Percentiles rank a stretch among this genome's conserved stretches.
Conservation (phyloP, 169 alveolate species). For the Plasmodium gonderi region DNA sequence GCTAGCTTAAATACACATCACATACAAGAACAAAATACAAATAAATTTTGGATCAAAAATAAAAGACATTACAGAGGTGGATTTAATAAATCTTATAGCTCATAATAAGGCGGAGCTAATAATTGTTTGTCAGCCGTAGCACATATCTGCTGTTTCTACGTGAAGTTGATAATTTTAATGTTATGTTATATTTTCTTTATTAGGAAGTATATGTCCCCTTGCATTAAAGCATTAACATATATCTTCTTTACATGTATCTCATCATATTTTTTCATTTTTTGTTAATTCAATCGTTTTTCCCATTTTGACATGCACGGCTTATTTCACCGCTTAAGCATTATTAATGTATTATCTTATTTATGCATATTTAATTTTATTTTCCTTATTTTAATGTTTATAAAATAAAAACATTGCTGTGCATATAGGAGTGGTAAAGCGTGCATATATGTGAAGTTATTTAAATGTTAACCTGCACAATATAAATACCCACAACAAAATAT, state of each 20-base stretch:
- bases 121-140: conserved; percentile 39
- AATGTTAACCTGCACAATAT: background rate
- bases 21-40: conserved; percentile 45
- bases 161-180: background rate
- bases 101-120: conserved; percentile 51
- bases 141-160: background rate
- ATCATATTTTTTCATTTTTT: too few species aligned
- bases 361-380: too few species aligned
- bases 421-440: too few species aligned
- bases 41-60: conserved; percentile 60
- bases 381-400: too few species aligned
- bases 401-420: too few species aligned
- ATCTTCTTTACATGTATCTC: too few species aligned
- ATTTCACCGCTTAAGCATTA: too few species aligned
- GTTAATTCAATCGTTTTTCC: too few species aligned
- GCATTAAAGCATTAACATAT: too few species aligned
- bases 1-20: conserved; percentile 60
- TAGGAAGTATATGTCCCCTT: background rate
- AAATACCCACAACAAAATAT: background rate
- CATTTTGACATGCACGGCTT: too few species aligned
- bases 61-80: conserved; percentile 47
- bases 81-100: conserved; percentile 47
- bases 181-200: background rate
- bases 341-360: too few species aligned
- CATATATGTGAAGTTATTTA: background rate